Conservation (phyloP, 1,139 yeast species). For the Debaryomyces robertsiae region DNA sequence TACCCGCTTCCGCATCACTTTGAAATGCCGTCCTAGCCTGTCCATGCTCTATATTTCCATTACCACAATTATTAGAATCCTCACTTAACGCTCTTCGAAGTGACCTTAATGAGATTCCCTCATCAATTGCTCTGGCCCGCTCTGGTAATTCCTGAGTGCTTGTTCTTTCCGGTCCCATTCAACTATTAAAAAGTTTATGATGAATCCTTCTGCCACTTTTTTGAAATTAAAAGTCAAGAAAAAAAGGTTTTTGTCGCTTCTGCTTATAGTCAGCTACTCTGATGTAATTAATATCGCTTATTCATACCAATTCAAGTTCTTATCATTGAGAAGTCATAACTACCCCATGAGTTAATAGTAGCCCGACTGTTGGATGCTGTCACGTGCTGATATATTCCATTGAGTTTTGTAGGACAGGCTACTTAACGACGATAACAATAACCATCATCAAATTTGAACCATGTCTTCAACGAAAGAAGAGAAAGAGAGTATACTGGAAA, state of each 20-base stretch:
- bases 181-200: no score
- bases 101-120: slow-evolving; percentile 1
- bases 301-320: no score
- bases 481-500: slow-evolving; percentile 1
- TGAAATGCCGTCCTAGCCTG: not conserved
- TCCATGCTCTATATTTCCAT: not conserved
- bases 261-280: no score
- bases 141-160: not conserved
- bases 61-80: not conserved
- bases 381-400: slow-evolving; percentile 8
- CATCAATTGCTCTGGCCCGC: not conserved
- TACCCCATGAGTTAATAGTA: no score
- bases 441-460: not conserved
- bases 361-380: no score
- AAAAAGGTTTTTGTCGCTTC: no score
- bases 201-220: no score
- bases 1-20: not conserved
- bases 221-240: no score
- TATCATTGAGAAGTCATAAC: no score
- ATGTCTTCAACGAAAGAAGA: slow-evolving; percentile 7
- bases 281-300: no score
- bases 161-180: not conserved
- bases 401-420: no score
- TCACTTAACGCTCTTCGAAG: not conserved
- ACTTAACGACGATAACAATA: no score